Conservation (phyloP, 2,329 filamentous ascomycete species). For the Cladophialophora immunda region DNA sequence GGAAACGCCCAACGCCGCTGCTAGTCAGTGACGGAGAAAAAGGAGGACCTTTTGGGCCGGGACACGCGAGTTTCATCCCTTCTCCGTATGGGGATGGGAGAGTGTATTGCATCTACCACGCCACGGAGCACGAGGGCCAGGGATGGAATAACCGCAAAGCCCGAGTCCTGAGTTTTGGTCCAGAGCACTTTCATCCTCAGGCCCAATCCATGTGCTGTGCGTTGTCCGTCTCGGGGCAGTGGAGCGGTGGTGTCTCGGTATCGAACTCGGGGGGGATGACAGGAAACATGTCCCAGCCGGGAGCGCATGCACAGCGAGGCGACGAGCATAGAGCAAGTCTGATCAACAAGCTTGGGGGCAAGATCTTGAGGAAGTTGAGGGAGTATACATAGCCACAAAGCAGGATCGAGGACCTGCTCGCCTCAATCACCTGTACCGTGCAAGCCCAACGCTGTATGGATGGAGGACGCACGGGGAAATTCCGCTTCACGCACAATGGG, state of each 20-base stretch:
- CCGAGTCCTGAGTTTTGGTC: slow-evolving; percentile 30
- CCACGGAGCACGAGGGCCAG: slow-evolving; percentile 35
- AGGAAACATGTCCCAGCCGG: background rate
- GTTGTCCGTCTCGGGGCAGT: slow-evolving; percentile 12
- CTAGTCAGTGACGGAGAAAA: slow-evolving; percentile 31
- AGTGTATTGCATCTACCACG: slow-evolving; percentile 41
- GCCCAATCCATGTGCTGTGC: slow-evolving; percentile 37
- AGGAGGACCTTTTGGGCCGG: slow-evolving; percentile 40
- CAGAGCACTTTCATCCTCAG: slow-evolving; percentile 29
- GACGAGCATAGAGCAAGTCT: slow-evolving; percentile 6
- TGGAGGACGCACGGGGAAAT: background rate
- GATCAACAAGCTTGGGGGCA: slow-evolving; percentile 12
- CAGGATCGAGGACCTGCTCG: too few species aligned
- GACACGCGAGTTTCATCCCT: slow-evolving; percentile 39
- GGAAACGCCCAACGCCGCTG: slow-evolving; percentile 36
- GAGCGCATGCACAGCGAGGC: background rate
- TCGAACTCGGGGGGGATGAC: background rate
- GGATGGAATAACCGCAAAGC: slow-evolving; percentile 41
- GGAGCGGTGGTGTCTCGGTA: slow-evolving; percentile 11
- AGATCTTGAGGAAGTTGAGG: slow-evolving; percentile 1
- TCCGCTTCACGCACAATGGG: background rate
- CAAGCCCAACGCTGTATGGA: too few species aligned
- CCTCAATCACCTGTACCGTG: too few species aligned
- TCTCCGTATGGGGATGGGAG: slow-evolving; percentile 24
- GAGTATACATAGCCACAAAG: background rate